A percentile compares a stretch with the other conserved stretches of the same genome.
phyloP scores from a whole-genome alignment of 768 basidiomycete genomes.

The Fibroporia radiculosa region DNA sequence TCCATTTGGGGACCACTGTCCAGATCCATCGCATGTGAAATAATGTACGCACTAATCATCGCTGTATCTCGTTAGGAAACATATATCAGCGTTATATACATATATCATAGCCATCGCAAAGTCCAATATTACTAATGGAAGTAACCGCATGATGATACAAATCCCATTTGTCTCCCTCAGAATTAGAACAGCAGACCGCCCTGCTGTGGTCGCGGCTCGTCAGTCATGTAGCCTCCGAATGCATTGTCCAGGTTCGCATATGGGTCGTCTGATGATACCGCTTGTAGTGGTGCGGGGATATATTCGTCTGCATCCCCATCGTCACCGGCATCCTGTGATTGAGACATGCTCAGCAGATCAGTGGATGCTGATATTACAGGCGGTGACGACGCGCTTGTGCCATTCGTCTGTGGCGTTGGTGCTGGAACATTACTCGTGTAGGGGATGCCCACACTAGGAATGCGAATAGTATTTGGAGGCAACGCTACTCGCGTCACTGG shows the following conservation, averaged over 20 bases:
- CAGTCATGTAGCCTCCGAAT: constrained; percentile 65
- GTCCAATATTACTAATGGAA: not conserved
- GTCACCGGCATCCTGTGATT: constrained; percentile 12
- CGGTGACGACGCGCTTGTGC: not conserved
- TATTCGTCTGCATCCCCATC: constrained; percentile 25
- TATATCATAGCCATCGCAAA: too few relatives aligned
- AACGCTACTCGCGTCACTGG: constrained; percentile 49
- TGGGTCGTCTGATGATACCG: constrained; percentile 43
- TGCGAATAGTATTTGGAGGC: constrained; percentile 30
- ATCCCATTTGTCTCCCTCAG: not conserved
- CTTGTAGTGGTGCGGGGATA: constrained; percentile 17
- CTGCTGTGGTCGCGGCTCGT: constrained; percentile 60
- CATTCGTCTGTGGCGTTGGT: constrained; percentile 1
- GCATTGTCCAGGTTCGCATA: constrained; percentile 79
- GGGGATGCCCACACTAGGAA: constrained; percentile 58
- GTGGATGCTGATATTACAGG: not conserved
- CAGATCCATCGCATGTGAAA: too few relatives aligned
- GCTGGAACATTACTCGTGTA: constrained; percentile 33
- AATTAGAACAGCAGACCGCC: constrained; percentile 50
- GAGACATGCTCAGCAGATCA: constrained; percentile 9
- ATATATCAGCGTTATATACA: constrained; percentile 8
- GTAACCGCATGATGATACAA: not conserved
- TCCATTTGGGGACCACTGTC: too few relatives aligned
- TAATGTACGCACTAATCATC: too few relatives aligned
- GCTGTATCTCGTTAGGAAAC: constrained; percentile 2